These are phyloP conservation scores for Musa troglodytarum DNA, from an alignment of 176 grass and related monocot species.

Conservation along the genomic window DNA sequence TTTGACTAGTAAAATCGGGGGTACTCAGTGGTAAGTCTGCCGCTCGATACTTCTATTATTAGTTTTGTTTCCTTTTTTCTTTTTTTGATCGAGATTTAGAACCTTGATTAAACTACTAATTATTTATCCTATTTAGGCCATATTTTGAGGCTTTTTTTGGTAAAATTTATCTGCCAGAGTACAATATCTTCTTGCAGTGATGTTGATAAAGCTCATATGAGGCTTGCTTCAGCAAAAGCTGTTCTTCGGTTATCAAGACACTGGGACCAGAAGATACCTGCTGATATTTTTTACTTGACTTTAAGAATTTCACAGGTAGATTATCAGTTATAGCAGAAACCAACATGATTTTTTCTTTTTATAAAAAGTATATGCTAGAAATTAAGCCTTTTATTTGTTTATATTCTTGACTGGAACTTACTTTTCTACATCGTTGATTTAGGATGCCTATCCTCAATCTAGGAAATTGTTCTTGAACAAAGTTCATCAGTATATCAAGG, in stretches of 20 bases:
- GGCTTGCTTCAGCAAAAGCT: conserved; percentile 86
- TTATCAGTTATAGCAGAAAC: conserved; percentile 21
- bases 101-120: conserved; percentile 1
- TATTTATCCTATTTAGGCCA: conserved; percentile 14
- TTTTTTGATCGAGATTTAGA: no score
- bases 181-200: conserved; percentile 33
- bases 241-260: conserved; percentile 95
- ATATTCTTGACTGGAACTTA: conserved; percentile 25
- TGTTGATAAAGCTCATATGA: conserved; percentile 84
- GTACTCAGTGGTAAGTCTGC: no score
- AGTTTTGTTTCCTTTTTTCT: no score
- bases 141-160: background rate
- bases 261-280: conserved; percentile 83
- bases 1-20: no score
- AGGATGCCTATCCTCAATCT: conserved; percentile 79
- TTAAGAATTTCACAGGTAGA: conserved; percentile 85
- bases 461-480: conserved; percentile 82
- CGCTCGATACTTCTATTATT: no score
- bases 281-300: conserved; percentile 87
- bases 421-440: conserved; percentile 18
- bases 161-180: conserved; percentile 1
- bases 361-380: background rate
- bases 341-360: background rate
- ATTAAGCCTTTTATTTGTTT: background rate
- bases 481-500: conserved; percentile 97